A percentile compares a stretch with the other conserved stretches of the same genome.
Conservation (phyloP, 768 basidiomycete species). For the Asterophora lycoperdoides region DNA sequence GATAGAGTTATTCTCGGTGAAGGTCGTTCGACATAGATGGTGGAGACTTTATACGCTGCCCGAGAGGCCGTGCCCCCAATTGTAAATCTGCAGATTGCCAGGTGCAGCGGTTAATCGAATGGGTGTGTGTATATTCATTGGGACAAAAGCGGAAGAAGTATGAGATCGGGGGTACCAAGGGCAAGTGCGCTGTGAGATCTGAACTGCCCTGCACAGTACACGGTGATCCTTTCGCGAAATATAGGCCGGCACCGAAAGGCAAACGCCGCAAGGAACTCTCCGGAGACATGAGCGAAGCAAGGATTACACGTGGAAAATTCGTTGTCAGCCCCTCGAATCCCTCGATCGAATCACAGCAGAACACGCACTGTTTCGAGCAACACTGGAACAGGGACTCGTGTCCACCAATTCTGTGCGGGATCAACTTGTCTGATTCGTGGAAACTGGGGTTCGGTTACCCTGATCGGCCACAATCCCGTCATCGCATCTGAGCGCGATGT, state of each 20-base stretch:
- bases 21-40: conserved; percentile 26
- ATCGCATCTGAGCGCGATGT: conserved; percentile 8
- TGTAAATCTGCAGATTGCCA: conserved; percentile 23
- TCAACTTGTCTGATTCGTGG: conserved; percentile 17
- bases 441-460: conserved; percentile 19
- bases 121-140: conserved; percentile 10
- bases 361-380: conserved; percentile 17
- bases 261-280: conserved; percentile 15
- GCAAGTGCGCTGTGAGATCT: conserved; percentile 13
- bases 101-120: conserved; percentile 12
- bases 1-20: conserved; percentile 14
- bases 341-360: conserved; percentile 14
- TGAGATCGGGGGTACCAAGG: conserved; percentile 14
- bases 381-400: conserved; percentile 1
- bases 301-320: conserved; percentile 18
- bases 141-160: conserved; percentile 17
- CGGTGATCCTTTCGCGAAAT: conserved; percentile 14
- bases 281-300: conserved; percentile 4
- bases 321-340: conserved; percentile 9
- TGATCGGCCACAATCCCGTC: conserved; percentile 15
- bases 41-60: conserved; percentile 27
- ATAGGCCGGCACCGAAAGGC: conserved; percentile 19
- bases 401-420: conserved; percentile 17
- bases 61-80: conserved; percentile 22
- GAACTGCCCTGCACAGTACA: conserved; percentile 2